Conservation (phyloP, 495 filamentous ascomycete genomes). For the Emericellopsis terricola region DNA sequence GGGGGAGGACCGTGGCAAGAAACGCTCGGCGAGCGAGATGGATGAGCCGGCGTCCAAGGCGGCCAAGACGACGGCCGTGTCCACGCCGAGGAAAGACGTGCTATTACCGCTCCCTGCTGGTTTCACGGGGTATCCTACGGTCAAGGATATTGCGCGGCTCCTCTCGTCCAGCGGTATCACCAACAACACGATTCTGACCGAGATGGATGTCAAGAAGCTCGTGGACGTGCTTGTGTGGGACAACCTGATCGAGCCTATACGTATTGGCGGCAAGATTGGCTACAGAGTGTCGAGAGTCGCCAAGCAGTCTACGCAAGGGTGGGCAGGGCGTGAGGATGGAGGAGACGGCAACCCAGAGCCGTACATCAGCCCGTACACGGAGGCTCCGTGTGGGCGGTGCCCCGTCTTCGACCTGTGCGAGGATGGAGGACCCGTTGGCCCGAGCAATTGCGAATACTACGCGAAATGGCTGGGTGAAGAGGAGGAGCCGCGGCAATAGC, state of each 20-base stretch:
- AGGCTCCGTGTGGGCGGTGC: conserved; percentile 79
- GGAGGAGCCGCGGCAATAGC: no score
- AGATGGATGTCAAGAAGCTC: conserved; percentile 60
- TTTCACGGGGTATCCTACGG: conserved; percentile 59
- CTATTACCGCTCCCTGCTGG: conserved; percentile 47
- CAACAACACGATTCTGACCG: conserved; percentile 40
- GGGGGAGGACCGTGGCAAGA: conserved; percentile 18
- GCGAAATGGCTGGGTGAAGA: conserved; percentile 48
- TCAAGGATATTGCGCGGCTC: conserved; percentile 48
- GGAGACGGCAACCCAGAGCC: conserved; percentile 17
- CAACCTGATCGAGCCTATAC: conserved; percentile 45
- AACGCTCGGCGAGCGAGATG: conserved; percentile 25
- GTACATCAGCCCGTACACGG: conserved; percentile 47
- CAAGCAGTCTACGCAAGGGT: conserved; percentile 19
- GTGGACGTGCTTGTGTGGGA: conserved; percentile 78
- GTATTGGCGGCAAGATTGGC: conserved; percentile 20
- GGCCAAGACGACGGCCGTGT: conserved; percentile 10
- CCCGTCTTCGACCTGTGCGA: conserved; percentile 88
- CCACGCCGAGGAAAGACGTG: conserved; percentile 16
- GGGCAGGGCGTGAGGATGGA: conserved; percentile 20
- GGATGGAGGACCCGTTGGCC: conserved; percentile 73
- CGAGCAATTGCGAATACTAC: conserved; percentile 83
- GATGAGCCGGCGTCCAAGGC: conserved; percentile 18
- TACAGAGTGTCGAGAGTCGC: conserved; percentile 30
- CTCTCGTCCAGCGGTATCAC: conserved; percentile 48